Base-by-base conservation (phyloP, 139 green algal genomes). In the Micractinium conductrix region DNA sequence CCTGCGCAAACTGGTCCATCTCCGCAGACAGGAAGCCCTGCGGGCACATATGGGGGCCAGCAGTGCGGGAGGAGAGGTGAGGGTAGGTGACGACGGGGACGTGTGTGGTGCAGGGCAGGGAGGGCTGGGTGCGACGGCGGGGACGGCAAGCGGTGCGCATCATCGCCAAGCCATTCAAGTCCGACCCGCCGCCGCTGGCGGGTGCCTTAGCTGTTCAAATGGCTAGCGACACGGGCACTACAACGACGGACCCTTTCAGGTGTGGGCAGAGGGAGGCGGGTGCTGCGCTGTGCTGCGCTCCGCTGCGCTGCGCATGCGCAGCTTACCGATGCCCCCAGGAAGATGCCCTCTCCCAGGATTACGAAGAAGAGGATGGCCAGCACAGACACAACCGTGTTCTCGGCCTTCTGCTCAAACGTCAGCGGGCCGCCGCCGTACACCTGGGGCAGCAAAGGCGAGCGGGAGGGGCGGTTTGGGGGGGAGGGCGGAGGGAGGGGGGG, bases 21-120 rank as follows among this genome's bases (percentile, higher is more conserved):
- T 22, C 72, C 37, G 92, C 90, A 21, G 83, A 91, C 81, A 95
- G 65, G 80, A 95, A 95, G 35, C 92, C 92, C 88, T 92, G 89
- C 2, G 53, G 53, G 48, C 75, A 55, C 45, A 65, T 4, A 48
- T 1, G 74, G 48, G 74, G 24, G 4, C 8, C 48, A 58, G 53
- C 53, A 62, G 53, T 21, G 53, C 5, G 22, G 50, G 48, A n/a
- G n/a, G 6, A 44, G 33, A 44, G 43, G 2, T 43, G 44, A 9
- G 71, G 3, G 21, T 2, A 44, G 43, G 26, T 19, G 4, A 42
- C 8, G 69, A 19, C 4, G 69, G 3, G 24, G 37, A 24, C 14
- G 68, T 74, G 33, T 12, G 16, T 42, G 65, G 33, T 42, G 65
- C 12, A 50, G 68, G 68, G 68, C 68, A 48, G 68, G 33, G 33